Evolutionary conservation across 805 yeast genomes (phyloP).

Genomic region (Lipomyces mesembrius): DNA sequence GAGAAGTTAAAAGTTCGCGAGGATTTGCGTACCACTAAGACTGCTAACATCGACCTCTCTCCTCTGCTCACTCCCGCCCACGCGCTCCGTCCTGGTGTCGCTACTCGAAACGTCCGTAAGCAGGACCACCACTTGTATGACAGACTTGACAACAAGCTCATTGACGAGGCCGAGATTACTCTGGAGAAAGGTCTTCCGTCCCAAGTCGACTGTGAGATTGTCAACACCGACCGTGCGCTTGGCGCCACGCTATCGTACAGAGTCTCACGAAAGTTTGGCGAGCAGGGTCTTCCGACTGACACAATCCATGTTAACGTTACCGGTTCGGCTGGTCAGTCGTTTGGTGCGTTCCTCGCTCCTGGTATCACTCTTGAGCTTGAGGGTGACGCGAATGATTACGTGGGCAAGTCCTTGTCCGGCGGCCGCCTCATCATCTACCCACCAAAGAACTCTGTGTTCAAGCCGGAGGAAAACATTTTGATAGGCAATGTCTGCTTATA

Average conservation of each 20-base stretch:
- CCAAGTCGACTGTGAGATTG: constrained; percentile 87
- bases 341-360: constrained; percentile 95
- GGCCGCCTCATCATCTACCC: constrained; percentile 93
- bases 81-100: constrained; percentile 93
- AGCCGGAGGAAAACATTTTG: constrained; percentile 94
- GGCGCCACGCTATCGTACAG: constrained; percentile 95
- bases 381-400: constrained; percentile 98
- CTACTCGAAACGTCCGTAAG: constrained; percentile 87
- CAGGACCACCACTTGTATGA: constrained; percentile 94
- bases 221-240: constrained; percentile 94
- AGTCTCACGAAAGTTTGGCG: constrained; percentile 91
- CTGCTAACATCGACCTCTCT: constrained; percentile 85
- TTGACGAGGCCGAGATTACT: constrained; percentile 95
- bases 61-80: constrained; percentile 98
- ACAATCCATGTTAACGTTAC: constrained; percentile 88
- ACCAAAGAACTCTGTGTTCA: constrained; percentile 78
- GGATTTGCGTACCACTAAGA: constrained; percentile 83
- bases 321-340: constrained; percentile 98
- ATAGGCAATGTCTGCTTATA: constrained; percentile 97
- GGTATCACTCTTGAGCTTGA: constrained; percentile 94
- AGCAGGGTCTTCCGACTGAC: constrained; percentile 90
- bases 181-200: constrained; percentile 95
- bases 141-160: constrained; percentile 91
- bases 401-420: constrained; percentile 96
- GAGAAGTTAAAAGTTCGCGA: constrained; percentile 87